phyloP scores from a whole-genome alignment of 306 rosid species.

The Argentina anserina region DNA sequence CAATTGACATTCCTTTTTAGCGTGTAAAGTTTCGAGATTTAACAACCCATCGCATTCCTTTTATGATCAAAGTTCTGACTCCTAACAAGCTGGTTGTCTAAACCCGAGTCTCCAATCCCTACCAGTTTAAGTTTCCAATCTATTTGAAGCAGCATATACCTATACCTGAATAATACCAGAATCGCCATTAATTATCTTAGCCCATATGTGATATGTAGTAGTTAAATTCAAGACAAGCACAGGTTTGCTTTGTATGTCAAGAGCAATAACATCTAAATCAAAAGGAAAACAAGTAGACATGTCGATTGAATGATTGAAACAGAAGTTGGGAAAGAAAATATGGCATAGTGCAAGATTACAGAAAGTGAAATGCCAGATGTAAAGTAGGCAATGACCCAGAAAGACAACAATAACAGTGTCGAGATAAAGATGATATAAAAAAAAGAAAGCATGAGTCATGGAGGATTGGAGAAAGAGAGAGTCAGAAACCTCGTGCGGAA shows the following conservation, averaged over 20 bases:
- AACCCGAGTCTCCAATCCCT: too few relatives aligned
- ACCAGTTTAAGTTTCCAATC: too few relatives aligned
- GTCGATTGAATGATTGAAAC: neutral
- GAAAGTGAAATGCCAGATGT: neutral
- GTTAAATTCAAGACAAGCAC: too few relatives aligned
- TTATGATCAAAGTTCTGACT: too few relatives aligned
- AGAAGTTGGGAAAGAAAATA: neutral
- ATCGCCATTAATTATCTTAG: neutral
- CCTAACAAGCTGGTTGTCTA: too few relatives aligned
- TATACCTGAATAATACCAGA: too few relatives aligned
- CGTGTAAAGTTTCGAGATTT: neutral
- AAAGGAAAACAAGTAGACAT: neutral
- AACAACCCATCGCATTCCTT: neutral
- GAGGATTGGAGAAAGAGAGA: neutral
- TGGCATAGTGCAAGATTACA: too few relatives aligned
- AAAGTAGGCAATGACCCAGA: neutral
- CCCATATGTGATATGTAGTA: neutral
- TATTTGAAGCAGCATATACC: neutral
- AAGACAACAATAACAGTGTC: neutral
- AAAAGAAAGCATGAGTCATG: too few relatives aligned
- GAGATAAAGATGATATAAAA: too few relatives aligned
- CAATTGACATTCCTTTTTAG: too few relatives aligned
- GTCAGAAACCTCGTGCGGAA: slow-evolving; percentile 21
- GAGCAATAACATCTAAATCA: too few relatives aligned
- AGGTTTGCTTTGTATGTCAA: too few relatives aligned